phyloP scores from a whole-genome alignment of 2,329 filamentous ascomycete species.

The Coniochaeta prunicola region DNA sequence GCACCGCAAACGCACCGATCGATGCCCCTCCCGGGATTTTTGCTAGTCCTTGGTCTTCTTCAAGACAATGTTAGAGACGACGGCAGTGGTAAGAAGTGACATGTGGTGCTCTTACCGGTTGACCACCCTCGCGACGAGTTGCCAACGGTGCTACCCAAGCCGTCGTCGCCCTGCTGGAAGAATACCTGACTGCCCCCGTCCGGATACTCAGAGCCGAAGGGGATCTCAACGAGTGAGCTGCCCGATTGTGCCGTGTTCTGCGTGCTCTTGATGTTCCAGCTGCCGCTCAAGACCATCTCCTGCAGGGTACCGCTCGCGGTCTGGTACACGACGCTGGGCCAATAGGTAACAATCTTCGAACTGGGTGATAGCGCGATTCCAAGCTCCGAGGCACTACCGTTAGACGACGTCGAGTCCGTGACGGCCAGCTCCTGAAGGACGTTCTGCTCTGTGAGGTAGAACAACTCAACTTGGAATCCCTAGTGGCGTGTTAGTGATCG shows the following conservation, averaged over 20 bases:
- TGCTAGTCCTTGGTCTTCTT: too few species aligned
- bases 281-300: neutral
- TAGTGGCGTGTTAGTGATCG: neutral
- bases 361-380: neutral
- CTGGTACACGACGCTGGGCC: neutral
- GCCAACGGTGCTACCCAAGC: too few species aligned
- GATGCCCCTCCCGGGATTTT: too few species aligned
- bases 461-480: neutral
- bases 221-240: neutral
- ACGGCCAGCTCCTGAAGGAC: neutral
- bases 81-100: too few species aligned
- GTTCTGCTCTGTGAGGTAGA: neutral
- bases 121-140: too few species aligned
- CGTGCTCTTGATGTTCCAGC: neutral
- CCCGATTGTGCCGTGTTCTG: neutral
- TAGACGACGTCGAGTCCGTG: neutral
- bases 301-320: neutral
- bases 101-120: too few species aligned
- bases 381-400: neutral
- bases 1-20: too few species aligned
- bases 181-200: too few species aligned
- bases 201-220: neutral
- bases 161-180: too few species aligned
- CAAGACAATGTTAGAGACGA: too few species aligned
- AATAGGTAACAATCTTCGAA: neutral